A percentile compares a stretch with the other conserved stretches of the same genome.
phyloP scores from a whole-genome alignment of 352 stramenopile species.

The Phytophthora palmivora region DNA sequence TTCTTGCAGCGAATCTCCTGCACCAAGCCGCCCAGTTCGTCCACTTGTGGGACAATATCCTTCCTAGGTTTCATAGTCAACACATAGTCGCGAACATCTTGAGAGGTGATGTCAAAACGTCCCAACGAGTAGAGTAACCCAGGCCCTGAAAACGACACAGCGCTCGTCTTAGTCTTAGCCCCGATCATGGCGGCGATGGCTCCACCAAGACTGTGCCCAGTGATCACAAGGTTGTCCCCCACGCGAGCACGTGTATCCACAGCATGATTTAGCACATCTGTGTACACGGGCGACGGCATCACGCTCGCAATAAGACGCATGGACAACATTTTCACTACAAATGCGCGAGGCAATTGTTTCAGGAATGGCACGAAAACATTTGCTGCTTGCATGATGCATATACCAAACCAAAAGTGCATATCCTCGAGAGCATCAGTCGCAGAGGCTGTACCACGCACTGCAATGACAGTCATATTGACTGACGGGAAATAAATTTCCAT shows the following conservation, averaged over 20 bases:
- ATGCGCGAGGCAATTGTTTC: conserved; percentile 74
- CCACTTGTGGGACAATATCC: conserved; percentile 82
- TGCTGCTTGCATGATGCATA: conserved; percentile 86
- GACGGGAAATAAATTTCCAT: conserved; percentile 81
- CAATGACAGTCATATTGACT: conserved; percentile 86
- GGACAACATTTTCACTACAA: conserved; percentile 79
- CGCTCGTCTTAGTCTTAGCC: conserved; percentile 74
- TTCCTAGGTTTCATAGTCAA: conserved; percentile 82
- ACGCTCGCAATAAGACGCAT: conserved; percentile 71
- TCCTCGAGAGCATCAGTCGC: conserved; percentile 83
- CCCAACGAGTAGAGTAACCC: conserved; percentile 77
- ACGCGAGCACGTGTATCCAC: conserved; percentile 48
- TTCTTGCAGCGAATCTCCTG: conserved; percentile 83
- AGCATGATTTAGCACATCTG: conserved; percentile 62
- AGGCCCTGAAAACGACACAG: conserved; percentile 80
- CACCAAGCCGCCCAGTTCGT: conserved; percentile 78
- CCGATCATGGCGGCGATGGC: conserved; percentile 81
- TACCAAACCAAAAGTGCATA: conserved; percentile 88
- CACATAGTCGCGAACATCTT: conserved; percentile 79
- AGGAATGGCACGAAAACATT: conserved; percentile 86
- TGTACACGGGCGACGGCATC: conserved; percentile 75
- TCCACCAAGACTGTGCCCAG: conserved; percentile 79
- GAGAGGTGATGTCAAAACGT: conserved; percentile 66
- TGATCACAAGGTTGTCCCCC: conserved; percentile 71
- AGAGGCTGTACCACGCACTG: conserved; percentile 81